Evolutionary conservation across 2,329 filamentous ascomycete genomes (phyloP).

Genomic region (Setomelanomma holmii): DNA sequence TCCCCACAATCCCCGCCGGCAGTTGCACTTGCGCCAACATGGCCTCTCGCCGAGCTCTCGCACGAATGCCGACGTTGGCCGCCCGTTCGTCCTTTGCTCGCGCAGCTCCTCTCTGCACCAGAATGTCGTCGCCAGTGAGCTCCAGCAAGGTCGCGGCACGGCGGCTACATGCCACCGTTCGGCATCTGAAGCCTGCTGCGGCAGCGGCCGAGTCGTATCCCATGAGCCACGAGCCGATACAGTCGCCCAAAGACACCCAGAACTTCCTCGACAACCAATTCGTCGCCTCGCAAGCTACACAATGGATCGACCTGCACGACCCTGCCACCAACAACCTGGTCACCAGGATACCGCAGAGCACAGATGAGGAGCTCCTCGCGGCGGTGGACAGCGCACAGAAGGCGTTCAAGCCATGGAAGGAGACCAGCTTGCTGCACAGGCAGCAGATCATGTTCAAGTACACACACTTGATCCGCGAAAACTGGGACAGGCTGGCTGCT

Average conservation of each 20-base stretch:
- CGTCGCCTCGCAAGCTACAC: slow-evolving; percentile 68
- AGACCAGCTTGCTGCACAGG: slow-evolving; percentile 73
- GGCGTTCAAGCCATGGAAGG: slow-evolving; percentile 77
- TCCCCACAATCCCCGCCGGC: slow-evolving; percentile 16
- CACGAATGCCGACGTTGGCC: slow-evolving; percentile 51
- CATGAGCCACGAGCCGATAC: slow-evolving; percentile 73
- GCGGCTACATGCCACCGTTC: slow-evolving; percentile 63
- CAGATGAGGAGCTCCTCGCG: slow-evolving; percentile 75
- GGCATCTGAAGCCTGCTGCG: slow-evolving; percentile 58
- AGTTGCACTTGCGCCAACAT: slow-evolving; percentile 40
- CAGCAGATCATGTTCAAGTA: slow-evolving; percentile 92
- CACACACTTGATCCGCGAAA: slow-evolving; percentile 77
- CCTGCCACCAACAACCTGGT: slow-evolving; percentile 87
- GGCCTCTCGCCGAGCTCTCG: slow-evolving; percentile 55
- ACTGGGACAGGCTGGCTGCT: slow-evolving; percentile 84
- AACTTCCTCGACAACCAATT: slow-evolving; percentile 87
- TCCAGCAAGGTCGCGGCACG: slow-evolving; percentile 51
- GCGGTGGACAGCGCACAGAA: slow-evolving; percentile 77
- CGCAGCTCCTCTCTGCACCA: slow-evolving; percentile 44
- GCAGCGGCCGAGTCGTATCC: slow-evolving; percentile 67
- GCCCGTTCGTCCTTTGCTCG: slow-evolving; percentile 47
- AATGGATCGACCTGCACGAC: slow-evolving; percentile 82
- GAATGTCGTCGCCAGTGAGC: slow-evolving; percentile 48
- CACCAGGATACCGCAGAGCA: slow-evolving; percentile 82
- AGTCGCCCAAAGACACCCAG: slow-evolving; percentile 72